Evolutionary conservation across 2,329 filamentous ascomycete species (phyloP).

Genomic region (Stemphylium beticola): DNA sequence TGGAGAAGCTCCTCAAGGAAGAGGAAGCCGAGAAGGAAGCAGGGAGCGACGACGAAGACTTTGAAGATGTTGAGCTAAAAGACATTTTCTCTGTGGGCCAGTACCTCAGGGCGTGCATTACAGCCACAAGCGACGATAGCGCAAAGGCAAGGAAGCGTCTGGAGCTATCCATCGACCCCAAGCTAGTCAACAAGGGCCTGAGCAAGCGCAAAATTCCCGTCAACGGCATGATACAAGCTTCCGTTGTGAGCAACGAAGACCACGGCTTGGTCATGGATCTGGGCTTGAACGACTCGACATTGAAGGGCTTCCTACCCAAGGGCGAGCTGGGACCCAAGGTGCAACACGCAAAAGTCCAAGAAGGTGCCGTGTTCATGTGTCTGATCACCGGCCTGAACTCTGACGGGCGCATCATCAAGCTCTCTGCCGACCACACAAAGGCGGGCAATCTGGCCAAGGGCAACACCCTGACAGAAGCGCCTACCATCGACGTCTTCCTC

Average conservation of each 20-base stretch:
- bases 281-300: constrained; percentile 69
- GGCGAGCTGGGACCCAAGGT: constrained; percentile 76
- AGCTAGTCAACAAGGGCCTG: constrained; percentile 77
- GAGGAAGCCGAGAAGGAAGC: constrained; percentile 65
- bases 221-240: constrained; percentile 83
- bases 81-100: constrained; percentile 82
- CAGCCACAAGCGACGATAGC: constrained; percentile 75
- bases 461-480: constrained; percentile 73
- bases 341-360: constrained; percentile 72
- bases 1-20: constrained; percentile 71
- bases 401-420: constrained; percentile 83
- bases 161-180: constrained; percentile 83
- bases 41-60: constrained; percentile 55
- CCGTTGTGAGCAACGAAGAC: constrained; percentile 90
- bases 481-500: constrained; percentile 86
- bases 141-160: constrained; percentile 78
- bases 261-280: constrained; percentile 94
- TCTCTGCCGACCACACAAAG: constrained; percentile 76
- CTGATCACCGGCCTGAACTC: constrained; percentile 76
- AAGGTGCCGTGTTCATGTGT: constrained; percentile 85
- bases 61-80: constrained; percentile 71
- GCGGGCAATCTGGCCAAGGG: constrained; percentile 70
- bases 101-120: constrained; percentile 83
- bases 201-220: constrained; percentile 73
- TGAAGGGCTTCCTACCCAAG: constrained; percentile 84